Base-by-base conservation (phyloP, 2,329 filamentous ascomycete genomes). In the Diaporthe nobilis region DNA sequence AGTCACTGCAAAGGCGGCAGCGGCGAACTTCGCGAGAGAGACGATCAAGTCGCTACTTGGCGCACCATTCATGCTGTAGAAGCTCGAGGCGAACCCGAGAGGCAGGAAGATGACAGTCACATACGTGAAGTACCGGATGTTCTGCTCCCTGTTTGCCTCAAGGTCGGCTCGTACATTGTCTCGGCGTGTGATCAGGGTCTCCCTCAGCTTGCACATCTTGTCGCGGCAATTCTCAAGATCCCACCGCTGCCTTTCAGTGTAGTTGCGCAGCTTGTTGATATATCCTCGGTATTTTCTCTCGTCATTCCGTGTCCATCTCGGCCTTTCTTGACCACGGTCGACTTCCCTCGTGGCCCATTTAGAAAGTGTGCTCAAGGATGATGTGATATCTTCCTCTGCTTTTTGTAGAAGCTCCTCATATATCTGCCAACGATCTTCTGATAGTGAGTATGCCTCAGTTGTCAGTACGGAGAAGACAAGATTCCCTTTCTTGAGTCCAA, bases 41-140 rank as follows among this genome's bases (percentile, higher is more conserved):
- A 73, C 39, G 4, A 80, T 49, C n/a, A 80, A 68, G 2, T 58
- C 47, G 6, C n/a, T 37, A 7, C 67, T 58, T 6, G 82, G 82
- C 25, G 75, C 39, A 3, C 75, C 80, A 42, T 70, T 78, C 81
- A 83, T 84, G 58, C 83, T 83, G 75, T 82, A 83, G 4, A 84
- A 76, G 42, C 80, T 80, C 3, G 80, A 76, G 1, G 81, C 81
- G 37, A 84, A 82, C 10, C 82, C 80, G 0, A 82, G 75, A 0
- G 82, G 82, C 3, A 84, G 75, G 75, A 84, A 84, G 31, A 84
- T 79, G 6, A 82, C 81, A 0, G 82, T 84, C 5, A 82, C 81
- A 67, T 83, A 83, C 1, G 83, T 84, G 72, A 84, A 84, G 55
- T 81, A 78, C 0, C 79, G 79, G 60, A 84, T 80, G 61, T 83